Conservation (phyloP, 192 early-diverging fungal genomes). For the Dispira simplex region DNA sequence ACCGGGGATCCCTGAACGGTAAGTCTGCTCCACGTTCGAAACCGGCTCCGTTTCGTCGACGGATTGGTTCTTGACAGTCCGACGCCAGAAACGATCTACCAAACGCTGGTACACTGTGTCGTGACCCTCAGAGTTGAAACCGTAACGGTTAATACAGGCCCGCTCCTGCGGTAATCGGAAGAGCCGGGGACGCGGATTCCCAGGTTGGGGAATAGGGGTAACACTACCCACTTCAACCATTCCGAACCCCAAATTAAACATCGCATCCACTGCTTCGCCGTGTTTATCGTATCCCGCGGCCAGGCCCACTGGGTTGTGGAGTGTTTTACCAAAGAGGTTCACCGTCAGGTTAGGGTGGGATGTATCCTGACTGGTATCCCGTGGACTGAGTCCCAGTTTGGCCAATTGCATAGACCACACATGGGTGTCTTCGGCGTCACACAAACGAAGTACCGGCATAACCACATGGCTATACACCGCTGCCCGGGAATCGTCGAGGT, state of each 20-base stretch:
- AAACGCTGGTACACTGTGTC: constrained; percentile 41
- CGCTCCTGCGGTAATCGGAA: constrained; percentile 60
- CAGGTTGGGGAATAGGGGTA: constrained; percentile 71
- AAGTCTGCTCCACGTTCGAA: constrained; percentile 12
- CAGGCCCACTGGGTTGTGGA: constrained; percentile 69
- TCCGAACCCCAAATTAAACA: constrained; percentile 78
- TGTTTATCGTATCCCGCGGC: constrained; percentile 92
- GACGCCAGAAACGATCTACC: constrained; percentile 52
- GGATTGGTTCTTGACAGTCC: constrained; percentile 33
- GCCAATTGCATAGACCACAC: constrained; percentile 40
- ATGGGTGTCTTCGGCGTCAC: constrained; percentile 67
- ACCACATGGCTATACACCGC: constrained; percentile 42
- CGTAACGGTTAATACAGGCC: constrained; percentile 81
- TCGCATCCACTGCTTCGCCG: constrained; percentile 67
- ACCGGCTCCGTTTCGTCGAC: constrained; percentile 20
- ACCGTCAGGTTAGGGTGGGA: constrained; percentile 32
- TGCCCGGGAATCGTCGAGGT: constrained; percentile 57
- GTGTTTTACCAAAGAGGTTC: constrained; percentile 48
- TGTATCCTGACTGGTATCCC: constrained; percentile 40
- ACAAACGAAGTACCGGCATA: constrained; percentile 49
- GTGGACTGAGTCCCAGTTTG: constrained; percentile 42
- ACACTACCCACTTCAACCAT: constrained; percentile 82
- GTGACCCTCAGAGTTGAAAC: constrained; percentile 76
- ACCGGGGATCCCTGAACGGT: constrained; percentile 39
- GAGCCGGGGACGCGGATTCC: constrained; percentile 73